phyloP scores from a whole-genome alignment of 2,329 filamentous ascomycete genomes.

The Fusarium brevicatenulatum region DNA sequence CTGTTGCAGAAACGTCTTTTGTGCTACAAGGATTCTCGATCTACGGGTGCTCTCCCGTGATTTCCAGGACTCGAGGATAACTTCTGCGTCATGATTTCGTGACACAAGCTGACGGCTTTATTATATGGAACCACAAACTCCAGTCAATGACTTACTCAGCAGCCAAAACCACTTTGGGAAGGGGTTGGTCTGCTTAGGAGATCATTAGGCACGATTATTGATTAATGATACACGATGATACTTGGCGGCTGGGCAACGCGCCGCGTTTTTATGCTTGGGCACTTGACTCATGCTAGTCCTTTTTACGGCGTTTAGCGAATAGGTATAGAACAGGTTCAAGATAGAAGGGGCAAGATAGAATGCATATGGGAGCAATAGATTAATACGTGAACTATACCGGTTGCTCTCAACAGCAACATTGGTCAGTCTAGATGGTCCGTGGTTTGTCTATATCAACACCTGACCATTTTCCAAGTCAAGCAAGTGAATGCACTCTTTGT shows the following conservation, averaged over 20 bases:
- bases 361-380: not conserved
- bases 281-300: constrained; percentile 24
- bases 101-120: not conserved
- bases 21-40: constrained; percentile 8
- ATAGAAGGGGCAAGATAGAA: constrained; percentile 6
- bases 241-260: constrained; percentile 5
- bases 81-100: constrained; percentile 12
- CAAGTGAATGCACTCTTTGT: not conserved
- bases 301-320: constrained; percentile 15
- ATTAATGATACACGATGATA: constrained; percentile 26
- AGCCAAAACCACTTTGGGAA: not conserved
- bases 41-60: not conserved
- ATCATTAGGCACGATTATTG: constrained; percentile 2
- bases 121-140: not conserved
- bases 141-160: not conserved
- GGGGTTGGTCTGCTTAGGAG: not conserved
- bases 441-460: not conserved
- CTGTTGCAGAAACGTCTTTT: not conserved
- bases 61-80: not conserved
- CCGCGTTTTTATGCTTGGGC: not conserved
- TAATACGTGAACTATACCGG: constrained; percentile 2
- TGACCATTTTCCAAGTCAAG: not conserved
- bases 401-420: not conserved
- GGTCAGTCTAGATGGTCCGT: not conserved
- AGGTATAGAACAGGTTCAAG: constrained; percentile 7